These are phyloP conservation scores for Ustilago sp. DNA, from an alignment of 1,284 basidiomycete species.

Conservation along the genomic window DNA sequence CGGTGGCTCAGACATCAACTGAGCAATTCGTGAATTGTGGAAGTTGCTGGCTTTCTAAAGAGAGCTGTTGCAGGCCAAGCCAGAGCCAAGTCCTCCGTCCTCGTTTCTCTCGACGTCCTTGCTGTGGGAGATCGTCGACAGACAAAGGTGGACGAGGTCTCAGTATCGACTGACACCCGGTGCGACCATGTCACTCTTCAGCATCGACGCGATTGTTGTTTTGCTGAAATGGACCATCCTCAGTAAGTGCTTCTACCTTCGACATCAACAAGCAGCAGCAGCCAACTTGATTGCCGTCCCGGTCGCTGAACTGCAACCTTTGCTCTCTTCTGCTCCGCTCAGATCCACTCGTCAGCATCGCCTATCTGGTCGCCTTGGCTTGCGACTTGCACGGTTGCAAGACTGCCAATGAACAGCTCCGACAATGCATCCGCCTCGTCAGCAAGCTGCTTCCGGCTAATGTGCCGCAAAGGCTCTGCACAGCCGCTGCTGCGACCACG, in stretches of 20 bases:
- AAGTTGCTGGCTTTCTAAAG: too few species aligned
- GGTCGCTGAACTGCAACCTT: neutral
- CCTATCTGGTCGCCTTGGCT: constrained; percentile 13
- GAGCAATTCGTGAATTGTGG: too few species aligned
- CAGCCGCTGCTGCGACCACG: constrained; percentile 9
- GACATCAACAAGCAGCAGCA: neutral
- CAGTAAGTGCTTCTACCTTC: constrained; percentile 13
- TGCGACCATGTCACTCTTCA: constrained; percentile 22
- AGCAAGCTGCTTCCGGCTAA: neutral
- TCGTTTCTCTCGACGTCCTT: neutral
- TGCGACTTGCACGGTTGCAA: constrained; percentile 20
- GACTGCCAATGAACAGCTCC: constrained; percentile 6
- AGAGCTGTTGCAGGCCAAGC: neutral
- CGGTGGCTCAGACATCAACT: neutral
- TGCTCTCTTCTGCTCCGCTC: neutral
- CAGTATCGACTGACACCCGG: neutral
- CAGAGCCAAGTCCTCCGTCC: neutral
- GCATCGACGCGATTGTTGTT: constrained; percentile 30
- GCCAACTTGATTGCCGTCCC: too few species aligned
- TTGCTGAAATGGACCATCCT: constrained; percentile 28
- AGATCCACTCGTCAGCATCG: constrained; percentile 40
- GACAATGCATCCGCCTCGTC: neutral
- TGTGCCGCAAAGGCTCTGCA: neutral
- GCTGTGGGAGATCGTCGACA: neutral
- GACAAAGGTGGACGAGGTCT: neutral